A percentile compares a stretch with the other conserved stretches of the same genome.
Conservation (phyloP, 768 basidiomycete species). For the Punctularia strigosozonata region DNA sequence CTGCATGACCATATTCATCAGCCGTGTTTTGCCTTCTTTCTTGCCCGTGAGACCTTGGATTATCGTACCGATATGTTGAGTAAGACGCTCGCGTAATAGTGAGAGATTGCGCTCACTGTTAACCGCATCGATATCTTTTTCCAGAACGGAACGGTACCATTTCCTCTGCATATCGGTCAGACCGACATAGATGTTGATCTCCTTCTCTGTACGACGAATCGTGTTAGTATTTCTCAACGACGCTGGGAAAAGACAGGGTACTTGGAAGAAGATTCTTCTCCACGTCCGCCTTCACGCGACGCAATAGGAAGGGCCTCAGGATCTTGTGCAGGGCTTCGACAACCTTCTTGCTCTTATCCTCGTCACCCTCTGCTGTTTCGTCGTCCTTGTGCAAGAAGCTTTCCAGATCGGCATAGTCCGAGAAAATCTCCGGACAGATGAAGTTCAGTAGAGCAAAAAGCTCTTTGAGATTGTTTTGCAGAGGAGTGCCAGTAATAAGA, state of each 20-base stretch:
- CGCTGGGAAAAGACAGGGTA: constrained; percentile 19
- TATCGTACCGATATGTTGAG: background rate
- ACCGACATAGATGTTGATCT: constrained; percentile 97
- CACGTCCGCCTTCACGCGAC: constrained; percentile 92
- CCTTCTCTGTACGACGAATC: constrained; percentile 56
- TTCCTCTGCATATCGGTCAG: constrained; percentile 96
- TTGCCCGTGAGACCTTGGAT: constrained; percentile 74
- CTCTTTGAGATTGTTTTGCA: constrained; percentile 96
- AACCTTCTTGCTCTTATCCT: constrained; percentile 82
- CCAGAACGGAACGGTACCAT: constrained; percentile 92
- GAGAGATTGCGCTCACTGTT: constrained; percentile 46
- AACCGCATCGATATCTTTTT: constrained; percentile 98
- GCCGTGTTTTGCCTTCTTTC: constrained; percentile 94
- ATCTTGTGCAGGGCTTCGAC: constrained; percentile 98
- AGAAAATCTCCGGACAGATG: constrained; percentile 94
- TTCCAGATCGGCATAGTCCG: constrained; percentile 83
- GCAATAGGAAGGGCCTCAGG: constrained; percentile 83
- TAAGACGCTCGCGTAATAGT: background rate
- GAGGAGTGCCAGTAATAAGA: constrained; percentile 92
- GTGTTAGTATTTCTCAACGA: background rate
- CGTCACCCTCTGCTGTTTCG: constrained; percentile 49
- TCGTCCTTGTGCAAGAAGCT: constrained; percentile 89
- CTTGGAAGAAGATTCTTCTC: constrained; percentile 94
- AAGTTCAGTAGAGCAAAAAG: constrained; percentile 89
- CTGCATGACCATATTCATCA: constrained; percentile 99